Percentiles rank a stretch among this genome's conserved stretches.
These are phyloP conservation scores for Osmozyma mogii DNA, from an alignment of 805 yeast genomes.

Conservation along the genomic window DNA sequence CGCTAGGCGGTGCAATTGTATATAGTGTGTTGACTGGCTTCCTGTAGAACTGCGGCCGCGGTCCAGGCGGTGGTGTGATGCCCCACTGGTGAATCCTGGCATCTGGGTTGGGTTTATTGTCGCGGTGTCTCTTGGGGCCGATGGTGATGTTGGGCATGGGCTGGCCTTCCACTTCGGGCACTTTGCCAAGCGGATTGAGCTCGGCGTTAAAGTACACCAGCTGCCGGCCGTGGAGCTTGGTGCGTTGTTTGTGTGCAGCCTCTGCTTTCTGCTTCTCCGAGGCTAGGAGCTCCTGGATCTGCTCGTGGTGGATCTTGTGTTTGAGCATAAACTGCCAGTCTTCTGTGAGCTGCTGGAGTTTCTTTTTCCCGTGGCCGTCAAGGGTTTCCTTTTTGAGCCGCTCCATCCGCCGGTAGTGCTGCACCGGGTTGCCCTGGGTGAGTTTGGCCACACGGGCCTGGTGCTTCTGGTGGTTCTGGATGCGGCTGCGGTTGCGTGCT, in stretches of 20 bases:
- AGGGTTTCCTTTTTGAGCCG: constrained; percentile 13
- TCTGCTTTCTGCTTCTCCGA: constrained; percentile 12
- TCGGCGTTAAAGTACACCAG: constrained; percentile 62
- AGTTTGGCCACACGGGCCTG: constrained; percentile 19
- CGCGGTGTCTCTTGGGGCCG: constrained; percentile 1
- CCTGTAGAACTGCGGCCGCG: constrained; percentile 42
- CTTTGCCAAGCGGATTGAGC: constrained; percentile 52
- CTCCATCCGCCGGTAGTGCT: constrained; percentile 25
- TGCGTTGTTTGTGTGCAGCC: constrained; percentile 10
- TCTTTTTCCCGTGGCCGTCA: constrained; percentile 13
- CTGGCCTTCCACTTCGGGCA: constrained; percentile 29
- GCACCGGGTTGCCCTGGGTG: constrained; percentile 26
- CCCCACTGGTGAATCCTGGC: constrained; percentile 19
- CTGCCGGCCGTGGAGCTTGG: constrained; percentile 33
- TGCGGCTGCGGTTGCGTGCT: constrained; percentile 24
- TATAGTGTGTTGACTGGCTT: too few relatives aligned
- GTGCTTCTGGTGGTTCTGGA: constrained; percentile 31
- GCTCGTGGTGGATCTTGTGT: constrained; percentile 26
- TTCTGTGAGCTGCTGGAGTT: constrained; percentile 20
- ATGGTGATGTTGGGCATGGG: constrained; percentile 9
- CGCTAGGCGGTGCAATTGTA: too few relatives aligned
- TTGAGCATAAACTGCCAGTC: constrained; percentile 35
- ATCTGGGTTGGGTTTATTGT: constrained; percentile 18
- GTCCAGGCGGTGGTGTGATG: constrained; percentile 32
- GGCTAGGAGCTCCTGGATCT: constrained; percentile 17